Evolutionary conservation across 345 rosid species (phyloP), one percentile per base, ranked within the genome.

Genomic region (Hypericum perforatum): DNA sequence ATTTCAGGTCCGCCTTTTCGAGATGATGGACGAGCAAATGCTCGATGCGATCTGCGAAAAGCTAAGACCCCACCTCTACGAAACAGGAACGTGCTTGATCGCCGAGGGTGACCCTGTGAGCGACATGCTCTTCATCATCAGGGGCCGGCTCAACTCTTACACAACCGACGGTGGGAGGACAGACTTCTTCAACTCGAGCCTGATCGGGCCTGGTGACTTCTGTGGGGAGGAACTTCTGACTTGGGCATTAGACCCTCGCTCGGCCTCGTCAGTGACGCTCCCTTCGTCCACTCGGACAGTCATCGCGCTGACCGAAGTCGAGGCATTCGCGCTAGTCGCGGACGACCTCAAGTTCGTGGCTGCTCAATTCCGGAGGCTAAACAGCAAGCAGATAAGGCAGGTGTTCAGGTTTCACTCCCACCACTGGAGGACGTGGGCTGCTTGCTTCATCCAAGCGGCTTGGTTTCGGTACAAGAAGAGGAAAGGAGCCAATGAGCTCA

Each of bases 391-490:
- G 54, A 70, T 82, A 1, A 85, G 76, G 49, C 85, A 82, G 43
- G 77, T 82, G 2, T 79, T 79, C 58, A 72, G 82, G 9, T 82
- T 70, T 41, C 78, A 82, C 61, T 82, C 88, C 57, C 79, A 72
- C 36, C 84, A 78, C 14, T 76, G 88, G 88, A 76, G 82, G 63
- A 82, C 82, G 39, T 78, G 88, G 88, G 84, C 77, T 52, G 77
- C 88, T 41, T 76, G 88, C 62, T 76, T 82, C 57, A 66, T 82
- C 15, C 88, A 78, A 49, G 80, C 70, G 5, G 82, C 76, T 58
- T 82, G 80, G 88, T 72, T 72, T 42, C 75, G 80, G 54, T 70
- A 74, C 66, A 70, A 63, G 68, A 76, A 68, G 43, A 74, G 84
- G 62, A 46, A 47, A 69, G 37, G 64, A 39, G 84, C 78, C 3